Conservation (phyloP, 2,329 filamentous ascomycete species). For the Penicillium sp. region DNA sequence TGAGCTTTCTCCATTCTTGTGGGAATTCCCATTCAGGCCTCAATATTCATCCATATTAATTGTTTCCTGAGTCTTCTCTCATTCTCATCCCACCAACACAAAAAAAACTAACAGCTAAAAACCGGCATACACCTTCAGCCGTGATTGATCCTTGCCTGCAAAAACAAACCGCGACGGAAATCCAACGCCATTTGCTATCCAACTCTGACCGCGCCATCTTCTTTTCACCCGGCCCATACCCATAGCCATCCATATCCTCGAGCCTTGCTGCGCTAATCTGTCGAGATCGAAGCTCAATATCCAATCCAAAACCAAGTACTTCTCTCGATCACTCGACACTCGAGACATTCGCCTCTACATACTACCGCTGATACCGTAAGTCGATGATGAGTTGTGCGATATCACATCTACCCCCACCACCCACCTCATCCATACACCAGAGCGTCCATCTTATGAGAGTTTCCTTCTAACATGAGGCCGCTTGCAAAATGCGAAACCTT, state of each 20-base stretch:
- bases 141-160: neutral
- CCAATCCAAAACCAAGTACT: neutral
- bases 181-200: neutral
- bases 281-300: neutral
- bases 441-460: neutral
- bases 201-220: neutral
- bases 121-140: neutral
- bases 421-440: too few relatives aligned
- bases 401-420: neutral
- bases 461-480: neutral
- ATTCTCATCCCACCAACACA: neutral
- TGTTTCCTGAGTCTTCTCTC: neutral
- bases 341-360: neutral
- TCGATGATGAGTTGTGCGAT: neutral
- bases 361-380: neutral
- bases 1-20: conserved; percentile 7
- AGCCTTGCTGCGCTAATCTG: neutral
- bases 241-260: neutral
- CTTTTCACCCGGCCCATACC: neutral
- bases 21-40: conserved; percentile 1
- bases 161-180: neutral
- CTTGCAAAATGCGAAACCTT: neutral
- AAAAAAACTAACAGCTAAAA: neutral
- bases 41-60: neutral
- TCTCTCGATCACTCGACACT: neutral